Conservation (phyloP, 257 asterid species). For the Nicotiana undulata region DNA sequence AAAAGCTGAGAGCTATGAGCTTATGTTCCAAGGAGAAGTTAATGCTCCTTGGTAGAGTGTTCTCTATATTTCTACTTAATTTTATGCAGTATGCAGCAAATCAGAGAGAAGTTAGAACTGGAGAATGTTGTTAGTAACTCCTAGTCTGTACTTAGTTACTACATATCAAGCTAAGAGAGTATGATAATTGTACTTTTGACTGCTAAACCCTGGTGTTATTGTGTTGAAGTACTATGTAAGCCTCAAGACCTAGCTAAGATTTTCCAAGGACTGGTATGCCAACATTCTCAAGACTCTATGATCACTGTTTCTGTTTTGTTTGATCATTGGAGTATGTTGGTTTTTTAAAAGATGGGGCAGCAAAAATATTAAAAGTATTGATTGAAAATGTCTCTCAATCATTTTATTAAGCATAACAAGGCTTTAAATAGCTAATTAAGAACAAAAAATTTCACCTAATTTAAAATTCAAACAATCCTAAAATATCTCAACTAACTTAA, state of each 20-base stretch:
- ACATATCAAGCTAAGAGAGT: background rate
- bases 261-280: background rate
- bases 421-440: too few relatives aligned
- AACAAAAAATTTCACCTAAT: too few relatives aligned
- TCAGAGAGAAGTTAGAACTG: background rate
- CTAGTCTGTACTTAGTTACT: background rate
- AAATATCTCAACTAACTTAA: too few relatives aligned
- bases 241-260: background rate
- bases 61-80: background rate
- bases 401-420: too few relatives aligned
- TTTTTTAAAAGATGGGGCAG: too few relatives aligned
- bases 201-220: background rate
- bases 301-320: background rate
- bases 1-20: constrained; percentile 43
- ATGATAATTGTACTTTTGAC: background rate
- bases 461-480: too few relatives aligned
- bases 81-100: background rate
- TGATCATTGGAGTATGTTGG: background rate
- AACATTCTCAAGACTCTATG: background rate
- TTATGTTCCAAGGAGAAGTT: constrained; percentile 47
- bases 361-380: too few relatives aligned
- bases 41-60: constrained; percentile 49
- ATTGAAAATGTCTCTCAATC: too few relatives aligned
- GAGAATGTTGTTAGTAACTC: background rate
- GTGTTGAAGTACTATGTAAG: background rate